Percentiles rank a stretch among this genome's conserved stretches.
phyloP scores from a whole-genome alignment of 2,329 filamentous ascomycete species.

The Fusarium continuum region DNA sequence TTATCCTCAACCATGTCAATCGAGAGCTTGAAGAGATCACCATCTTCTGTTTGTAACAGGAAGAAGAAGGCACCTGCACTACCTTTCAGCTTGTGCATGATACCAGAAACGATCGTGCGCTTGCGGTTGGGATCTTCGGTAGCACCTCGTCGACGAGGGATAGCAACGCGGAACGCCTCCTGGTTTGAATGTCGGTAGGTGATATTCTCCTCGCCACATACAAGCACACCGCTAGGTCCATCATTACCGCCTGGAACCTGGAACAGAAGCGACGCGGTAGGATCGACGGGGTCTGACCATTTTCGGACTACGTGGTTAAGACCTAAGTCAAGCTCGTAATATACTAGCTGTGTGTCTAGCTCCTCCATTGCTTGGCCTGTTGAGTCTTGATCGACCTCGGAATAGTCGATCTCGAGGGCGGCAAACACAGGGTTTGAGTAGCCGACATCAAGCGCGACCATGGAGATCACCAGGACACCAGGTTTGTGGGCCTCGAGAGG shows the following conservation, averaged over 20 bases:
- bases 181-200: constrained; percentile 98
- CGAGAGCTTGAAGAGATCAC: constrained; percentile 97
- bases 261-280: constrained; percentile 88
- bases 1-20: constrained; percentile 89
- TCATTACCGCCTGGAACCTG: constrained; percentile 94
- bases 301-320: constrained; percentile 97
- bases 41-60: constrained; percentile 93
- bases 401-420: constrained; percentile 91
- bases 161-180: constrained; percentile 85
- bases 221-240: constrained; percentile 92
- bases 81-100: constrained; percentile 95
- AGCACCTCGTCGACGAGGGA: constrained; percentile 85
- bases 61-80: constrained; percentile 92
- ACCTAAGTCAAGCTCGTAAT: constrained; percentile 96
- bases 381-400: constrained; percentile 89
- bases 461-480: constrained; percentile 86
- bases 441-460: constrained; percentile 90
- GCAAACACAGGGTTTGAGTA: constrained; percentile 98
- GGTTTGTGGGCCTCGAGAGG: constrained; percentile 95
- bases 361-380: constrained; percentile 83
- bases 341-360: constrained; percentile 89
- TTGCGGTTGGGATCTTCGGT: constrained; percentile 94
- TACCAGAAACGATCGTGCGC: constrained; percentile 84
- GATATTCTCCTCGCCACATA: constrained; percentile 93
- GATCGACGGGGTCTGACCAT: constrained; percentile 94